Evolutionary conservation across 1,284 basidiomycete genomes (phyloP).

Genomic region (Pseudozyma pruni): DNA sequence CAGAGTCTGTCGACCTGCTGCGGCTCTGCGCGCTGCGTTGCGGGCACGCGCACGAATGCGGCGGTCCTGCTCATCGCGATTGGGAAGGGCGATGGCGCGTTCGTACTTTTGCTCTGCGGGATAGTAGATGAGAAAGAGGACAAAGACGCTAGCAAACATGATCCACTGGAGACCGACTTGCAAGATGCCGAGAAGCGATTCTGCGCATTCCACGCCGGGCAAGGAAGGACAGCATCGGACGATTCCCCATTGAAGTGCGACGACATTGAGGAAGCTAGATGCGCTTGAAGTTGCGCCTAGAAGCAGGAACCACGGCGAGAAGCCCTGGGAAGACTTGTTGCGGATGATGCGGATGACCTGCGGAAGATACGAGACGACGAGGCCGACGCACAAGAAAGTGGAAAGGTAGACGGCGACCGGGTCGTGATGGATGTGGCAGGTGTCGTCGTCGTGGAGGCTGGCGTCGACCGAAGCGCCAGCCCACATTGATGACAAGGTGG

Average conservation of each 20-base stretch:
- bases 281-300: constrained; percentile 79
- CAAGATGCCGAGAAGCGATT: constrained; percentile 82
- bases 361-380: constrained; percentile 86
- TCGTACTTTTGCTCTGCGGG: constrained; percentile 82
- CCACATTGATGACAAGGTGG: constrained; percentile 36
- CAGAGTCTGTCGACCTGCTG: constrained; percentile 15
- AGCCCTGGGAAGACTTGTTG: constrained; percentile 82
- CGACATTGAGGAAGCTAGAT: constrained; percentile 69
- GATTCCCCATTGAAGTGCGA: constrained; percentile 87
- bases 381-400: constrained; percentile 78
- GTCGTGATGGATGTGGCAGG: constrained; percentile 73
- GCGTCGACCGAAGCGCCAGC: constrained; percentile 21
- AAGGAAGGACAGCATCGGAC: constrained; percentile 79
- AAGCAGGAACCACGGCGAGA: constrained; percentile 92
- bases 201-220: constrained; percentile 73
- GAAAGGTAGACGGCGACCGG: constrained; percentile 80
- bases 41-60: constrained; percentile 32
- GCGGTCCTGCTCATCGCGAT: constrained; percentile 20
- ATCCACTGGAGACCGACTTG: constrained; percentile 88
- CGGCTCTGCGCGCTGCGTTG: constrained; percentile 27
- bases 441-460: constrained; percentile 26
- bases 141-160: constrained; percentile 82
- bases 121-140: constrained; percentile 92
- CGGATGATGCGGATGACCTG: constrained; percentile 76
- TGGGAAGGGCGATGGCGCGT: constrained; percentile 44